Conservation (phyloP, 495 filamentous ascomycete genomes). For the Aspergillus nidulans region DNA sequence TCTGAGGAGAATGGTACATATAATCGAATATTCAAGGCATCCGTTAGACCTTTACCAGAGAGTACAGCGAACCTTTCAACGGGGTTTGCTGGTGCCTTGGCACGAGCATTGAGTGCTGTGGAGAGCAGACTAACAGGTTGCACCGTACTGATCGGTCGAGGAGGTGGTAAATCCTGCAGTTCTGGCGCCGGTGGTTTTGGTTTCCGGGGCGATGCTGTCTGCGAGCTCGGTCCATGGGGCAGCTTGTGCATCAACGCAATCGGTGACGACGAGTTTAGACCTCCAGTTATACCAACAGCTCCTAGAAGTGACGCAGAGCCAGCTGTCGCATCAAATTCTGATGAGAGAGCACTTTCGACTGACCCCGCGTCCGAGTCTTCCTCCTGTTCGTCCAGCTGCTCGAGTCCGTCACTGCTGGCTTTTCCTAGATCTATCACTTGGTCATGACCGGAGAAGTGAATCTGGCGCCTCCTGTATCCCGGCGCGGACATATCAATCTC, state of each 20-base stretch:
- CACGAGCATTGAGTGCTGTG: constrained; percentile 69
- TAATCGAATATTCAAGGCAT: constrained; percentile 79
- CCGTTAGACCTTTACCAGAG: constrained; percentile 77
- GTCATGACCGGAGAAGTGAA: constrained; percentile 47
- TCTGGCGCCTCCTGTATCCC: constrained; percentile 47
- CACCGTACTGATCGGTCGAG: constrained; percentile 81
- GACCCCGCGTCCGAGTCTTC: constrained; percentile 62
- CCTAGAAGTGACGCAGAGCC: constrained; percentile 58
- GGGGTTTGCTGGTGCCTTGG: constrained; percentile 73
- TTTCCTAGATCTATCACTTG: constrained; percentile 58
- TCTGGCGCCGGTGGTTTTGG: constrained; percentile 53
- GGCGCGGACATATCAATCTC: constrained; percentile 69
- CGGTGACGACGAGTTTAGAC: constrained; percentile 41
- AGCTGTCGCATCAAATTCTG: constrained; percentile 63
- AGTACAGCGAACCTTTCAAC: constrained; percentile 83
- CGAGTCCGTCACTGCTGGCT: constrained; percentile 45
- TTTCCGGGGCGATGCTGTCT: constrained; percentile 54
- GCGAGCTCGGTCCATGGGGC: constrained; percentile 33
- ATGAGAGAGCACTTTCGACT: constrained; percentile 60
- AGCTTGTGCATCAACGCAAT: constrained; percentile 43
- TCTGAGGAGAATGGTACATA: constrained; percentile 78
- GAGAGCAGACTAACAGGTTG: constrained; percentile 74
- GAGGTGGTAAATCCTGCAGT: constrained; percentile 77
- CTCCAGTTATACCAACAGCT: constrained; percentile 43
- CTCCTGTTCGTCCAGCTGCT: constrained; percentile 47